Evolutionary conservation across 345 rosid species (phyloP).

Genomic region (Brassica nigra): DNA sequence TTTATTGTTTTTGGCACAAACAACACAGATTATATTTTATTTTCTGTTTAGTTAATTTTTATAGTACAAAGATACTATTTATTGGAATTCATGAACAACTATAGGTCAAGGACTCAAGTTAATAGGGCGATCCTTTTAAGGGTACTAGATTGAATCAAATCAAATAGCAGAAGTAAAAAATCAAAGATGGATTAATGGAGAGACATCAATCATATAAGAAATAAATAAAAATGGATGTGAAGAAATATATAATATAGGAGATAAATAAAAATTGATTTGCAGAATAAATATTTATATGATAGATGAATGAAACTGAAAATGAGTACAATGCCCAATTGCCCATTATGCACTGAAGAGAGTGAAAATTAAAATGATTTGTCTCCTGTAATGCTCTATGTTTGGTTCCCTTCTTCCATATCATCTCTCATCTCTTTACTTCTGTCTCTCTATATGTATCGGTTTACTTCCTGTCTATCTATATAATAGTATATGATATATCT

Average conservation of each 20-base stretch:
- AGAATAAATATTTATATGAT: slow-evolving; percentile 21
- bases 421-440: slow-evolving; percentile 15
- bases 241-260: neutral
- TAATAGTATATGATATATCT: neutral
- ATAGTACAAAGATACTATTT: slow-evolving; percentile 35
- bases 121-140: slow-evolving; percentile 44
- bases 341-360: slow-evolving; percentile 41
- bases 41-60: slow-evolving; percentile 1
- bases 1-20: slow-evolving; percentile 1
- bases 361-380: slow-evolving; percentile 54
- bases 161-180: slow-evolving; percentile 18
- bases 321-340: slow-evolving; percentile 36
- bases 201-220: neutral
- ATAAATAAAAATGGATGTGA: neutral
- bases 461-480: neutral
- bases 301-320: slow-evolving; percentile 21
- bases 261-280: neutral
- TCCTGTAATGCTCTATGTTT: slow-evolving; percentile 61
- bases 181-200: neutral
- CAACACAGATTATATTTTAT: neutral
- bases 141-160: slow-evolving; percentile 41
- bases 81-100: slow-evolving; percentile 53
- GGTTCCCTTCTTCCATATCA: slow-evolving; percentile 74
- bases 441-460: slow-evolving; percentile 7
- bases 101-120: slow-evolving; percentile 43